Conservation (phyloP, 495 filamentous ascomycete species). For the Bryoglossum gracile region DNA sequence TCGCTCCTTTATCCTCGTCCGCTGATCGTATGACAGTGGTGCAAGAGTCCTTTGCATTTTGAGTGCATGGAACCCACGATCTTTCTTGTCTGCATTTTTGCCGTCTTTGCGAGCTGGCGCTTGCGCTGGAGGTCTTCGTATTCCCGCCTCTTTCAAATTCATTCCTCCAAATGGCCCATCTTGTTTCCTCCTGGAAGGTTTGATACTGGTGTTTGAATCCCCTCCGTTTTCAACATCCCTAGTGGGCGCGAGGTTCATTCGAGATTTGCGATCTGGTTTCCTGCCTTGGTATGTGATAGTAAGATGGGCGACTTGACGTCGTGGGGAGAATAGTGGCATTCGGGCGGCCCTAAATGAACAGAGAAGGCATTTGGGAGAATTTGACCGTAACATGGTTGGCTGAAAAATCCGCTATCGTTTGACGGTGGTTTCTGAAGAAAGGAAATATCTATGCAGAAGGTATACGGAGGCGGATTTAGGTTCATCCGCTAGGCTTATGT, state of each 20-base stretch:
- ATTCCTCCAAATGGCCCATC: conserved; percentile 67
- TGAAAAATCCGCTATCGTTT: too few relatives aligned
- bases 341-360: conserved; percentile 24
- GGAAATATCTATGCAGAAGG: too few relatives aligned
- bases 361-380: conserved; percentile 20
- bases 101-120: conserved; percentile 3
- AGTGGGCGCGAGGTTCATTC: conserved; percentile 18
- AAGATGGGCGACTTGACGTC: conserved; percentile 8
- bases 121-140: conserved; percentile 30
- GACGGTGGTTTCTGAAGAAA: too few relatives aligned
- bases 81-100: conserved; percentile 33
- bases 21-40: conserved; percentile 63
- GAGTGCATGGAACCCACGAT: conserved; percentile 63
- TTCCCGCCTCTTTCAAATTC: conserved; percentile 67
- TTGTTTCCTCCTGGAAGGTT: conserved; percentile 29
- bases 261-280: not conserved
- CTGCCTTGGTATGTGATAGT: conserved; percentile 7
- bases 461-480: too few relatives aligned
- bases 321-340: conserved; percentile 3
- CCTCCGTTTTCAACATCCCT: conserved; percentile 8
- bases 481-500: too few relatives aligned
- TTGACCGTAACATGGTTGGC: conserved; percentile 22
- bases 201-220: not conserved
- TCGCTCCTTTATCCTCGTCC: conserved; percentile 58
- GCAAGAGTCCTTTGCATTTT: conserved; percentile 86